These are phyloP conservation scores for Citrullus mucosospermus DNA, from an alignment of 306 rosid species.

Conservation along the genomic window DNA sequence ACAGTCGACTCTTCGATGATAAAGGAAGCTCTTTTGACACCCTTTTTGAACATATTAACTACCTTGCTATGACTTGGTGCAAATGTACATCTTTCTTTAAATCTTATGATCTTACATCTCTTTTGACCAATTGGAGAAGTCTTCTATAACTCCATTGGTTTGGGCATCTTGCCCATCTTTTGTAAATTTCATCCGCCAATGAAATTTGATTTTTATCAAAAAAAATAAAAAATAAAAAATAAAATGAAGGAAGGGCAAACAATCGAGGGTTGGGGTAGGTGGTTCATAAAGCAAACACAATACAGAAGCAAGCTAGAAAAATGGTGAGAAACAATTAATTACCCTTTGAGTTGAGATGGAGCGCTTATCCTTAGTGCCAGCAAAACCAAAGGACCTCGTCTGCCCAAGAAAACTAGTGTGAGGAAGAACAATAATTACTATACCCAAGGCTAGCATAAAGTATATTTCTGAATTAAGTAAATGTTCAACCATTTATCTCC, in stretches of 20 bases:
- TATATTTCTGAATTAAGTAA: not conserved
- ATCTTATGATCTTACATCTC: too few species aligned
- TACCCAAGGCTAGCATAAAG: not conserved
- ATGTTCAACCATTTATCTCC: not conserved
- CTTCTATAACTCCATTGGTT: too few species aligned
- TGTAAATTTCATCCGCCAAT: too few species aligned
- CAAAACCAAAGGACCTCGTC: slow-evolving; percentile 90
- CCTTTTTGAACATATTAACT: too few species aligned
- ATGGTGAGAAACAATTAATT: slow-evolving; percentile 11
- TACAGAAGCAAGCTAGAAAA: not conserved
- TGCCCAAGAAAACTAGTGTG: slow-evolving; percentile 20
- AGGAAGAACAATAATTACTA: not conserved
- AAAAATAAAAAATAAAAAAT: too few species aligned
- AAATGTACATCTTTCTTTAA: too few species aligned
- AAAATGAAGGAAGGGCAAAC: not conserved
- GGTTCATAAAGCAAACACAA: not conserved
- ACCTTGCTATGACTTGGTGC: too few species aligned
- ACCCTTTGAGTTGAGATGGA: slow-evolving; percentile 90
- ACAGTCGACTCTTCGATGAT: too few species aligned
- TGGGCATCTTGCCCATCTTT: too few species aligned
- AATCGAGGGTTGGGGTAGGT: not conserved
- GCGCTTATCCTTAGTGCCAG: slow-evolving; percentile 96
- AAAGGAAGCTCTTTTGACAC: too few species aligned
- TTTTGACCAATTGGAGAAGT: too few species aligned
- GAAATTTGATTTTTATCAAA: too few species aligned